A percentile compares a stretch with the other conserved stretches of the same genome.
Conservation (phyloP, 2,329 filamentous ascomycete genomes). For the Trichothecium roseum region DNA sequence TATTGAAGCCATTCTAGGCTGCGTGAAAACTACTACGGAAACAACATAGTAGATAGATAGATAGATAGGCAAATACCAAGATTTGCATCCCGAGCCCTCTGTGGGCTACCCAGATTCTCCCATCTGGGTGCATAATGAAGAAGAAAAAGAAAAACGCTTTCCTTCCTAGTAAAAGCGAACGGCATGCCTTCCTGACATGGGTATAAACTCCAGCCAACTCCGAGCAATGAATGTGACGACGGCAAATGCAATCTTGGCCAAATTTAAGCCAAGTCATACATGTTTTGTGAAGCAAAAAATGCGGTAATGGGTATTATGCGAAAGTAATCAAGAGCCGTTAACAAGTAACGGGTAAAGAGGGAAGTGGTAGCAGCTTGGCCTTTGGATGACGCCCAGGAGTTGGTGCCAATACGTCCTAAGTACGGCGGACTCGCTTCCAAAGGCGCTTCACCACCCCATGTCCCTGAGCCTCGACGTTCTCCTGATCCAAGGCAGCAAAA, state of each 20-base stretch:
- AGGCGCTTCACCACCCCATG: constrained; percentile 49
- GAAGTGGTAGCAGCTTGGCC: not conserved
- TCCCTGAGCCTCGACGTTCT: constrained; percentile 26
- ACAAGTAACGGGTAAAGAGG: constrained; percentile 2
- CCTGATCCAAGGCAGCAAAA: constrained; percentile 42
- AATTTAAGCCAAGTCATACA: not conserved
- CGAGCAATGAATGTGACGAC: not conserved
- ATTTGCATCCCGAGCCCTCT: no score
- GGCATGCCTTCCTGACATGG: no score
- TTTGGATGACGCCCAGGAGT: not conserved
- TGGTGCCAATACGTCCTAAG: constrained; percentile 10
- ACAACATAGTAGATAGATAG: no score
- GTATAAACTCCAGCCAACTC: not conserved
- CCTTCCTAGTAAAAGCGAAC: no score
- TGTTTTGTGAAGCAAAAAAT: constrained; percentile 1
- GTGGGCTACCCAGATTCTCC: no score
- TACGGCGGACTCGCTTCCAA: constrained; percentile 50
- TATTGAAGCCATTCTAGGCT: no score
- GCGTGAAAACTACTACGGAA: no score
- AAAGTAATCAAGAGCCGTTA: not conserved
- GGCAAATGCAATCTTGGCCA: not conserved
- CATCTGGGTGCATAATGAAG: no score
- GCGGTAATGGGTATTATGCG: not conserved
- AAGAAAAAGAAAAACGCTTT: no score
- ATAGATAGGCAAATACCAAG: no score